Conservation (phyloP, 257 asterid species). For the Plectranthus barbatus region DNA sequence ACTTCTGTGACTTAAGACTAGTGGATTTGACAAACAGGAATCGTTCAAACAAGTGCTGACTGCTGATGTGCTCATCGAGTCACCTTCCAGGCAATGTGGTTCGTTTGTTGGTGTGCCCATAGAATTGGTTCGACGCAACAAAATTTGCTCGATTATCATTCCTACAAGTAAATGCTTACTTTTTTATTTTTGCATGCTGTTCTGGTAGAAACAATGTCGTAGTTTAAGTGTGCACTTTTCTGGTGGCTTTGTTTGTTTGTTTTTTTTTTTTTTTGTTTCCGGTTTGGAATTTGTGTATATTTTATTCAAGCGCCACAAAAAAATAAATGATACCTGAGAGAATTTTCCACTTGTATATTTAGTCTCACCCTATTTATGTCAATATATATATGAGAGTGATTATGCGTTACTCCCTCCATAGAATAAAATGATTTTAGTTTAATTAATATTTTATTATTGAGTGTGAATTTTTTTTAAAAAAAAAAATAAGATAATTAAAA, state of each 20-base stretch:
- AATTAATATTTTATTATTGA: no score
- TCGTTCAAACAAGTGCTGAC: constrained; percentile 32
- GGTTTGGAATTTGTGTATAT: not conserved
- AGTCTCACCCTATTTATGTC: not conserved
- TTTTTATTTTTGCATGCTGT: not conserved
- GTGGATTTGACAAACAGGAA: constrained; percentile 31
- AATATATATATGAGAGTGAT: no score
- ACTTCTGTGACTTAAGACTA: not conserved
- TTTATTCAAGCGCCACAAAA: not conserved
- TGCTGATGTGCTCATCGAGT: not conserved
- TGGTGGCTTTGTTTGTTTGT: not conserved
- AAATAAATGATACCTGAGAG: not conserved
- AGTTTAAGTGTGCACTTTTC: not conserved
- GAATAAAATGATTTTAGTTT: no score
- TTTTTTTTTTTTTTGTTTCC: no score
- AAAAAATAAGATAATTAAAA: no score
- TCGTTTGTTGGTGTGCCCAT: not conserved
- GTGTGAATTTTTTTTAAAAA: no score
- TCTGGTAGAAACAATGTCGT: not conserved
- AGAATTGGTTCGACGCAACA: not conserved
- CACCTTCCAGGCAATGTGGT: not conserved
- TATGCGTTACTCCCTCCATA: no score
- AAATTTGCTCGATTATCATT: constrained; percentile 15
- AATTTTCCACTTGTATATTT: no score
- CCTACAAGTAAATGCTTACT: not conserved